Evolutionary conservation across 2,329 filamentous ascomycete genomes (phyloP).

Genomic region (Nigrospora oryzae): DNA sequence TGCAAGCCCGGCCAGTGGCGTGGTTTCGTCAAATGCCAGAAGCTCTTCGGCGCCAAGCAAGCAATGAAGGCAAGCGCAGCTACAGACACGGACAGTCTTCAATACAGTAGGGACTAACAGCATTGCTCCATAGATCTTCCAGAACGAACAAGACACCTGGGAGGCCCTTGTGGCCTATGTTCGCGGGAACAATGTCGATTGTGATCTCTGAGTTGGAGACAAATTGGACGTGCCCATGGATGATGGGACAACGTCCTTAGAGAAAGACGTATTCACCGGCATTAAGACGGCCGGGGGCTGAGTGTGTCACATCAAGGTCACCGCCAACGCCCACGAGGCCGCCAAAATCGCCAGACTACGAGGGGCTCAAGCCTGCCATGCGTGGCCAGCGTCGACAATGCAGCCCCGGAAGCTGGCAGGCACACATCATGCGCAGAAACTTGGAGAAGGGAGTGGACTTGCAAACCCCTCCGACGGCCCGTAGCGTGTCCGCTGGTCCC

Average conservation of each 20-base stretch:
- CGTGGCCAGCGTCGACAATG: conserved; percentile 8
- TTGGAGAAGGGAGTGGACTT: conserved; percentile 6
- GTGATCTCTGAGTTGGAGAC: conserved; percentile 11
- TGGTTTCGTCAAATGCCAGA: conserved; percentile 2
- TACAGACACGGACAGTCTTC: too few species aligned
- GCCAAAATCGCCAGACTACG: conserved; percentile 4
- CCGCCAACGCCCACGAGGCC: conserved; percentile 7
- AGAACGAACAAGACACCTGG: conserved; percentile 9
- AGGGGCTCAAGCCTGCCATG: conserved; percentile 7
- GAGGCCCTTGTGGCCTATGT: conserved; percentile 7
- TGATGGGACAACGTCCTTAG: conserved; percentile 3
- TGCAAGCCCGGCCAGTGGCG: conserved; percentile 7
- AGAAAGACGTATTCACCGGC: neutral
- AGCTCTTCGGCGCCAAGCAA: neutral
- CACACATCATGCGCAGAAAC: conserved; percentile 6
- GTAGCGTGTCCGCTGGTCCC: neutral
- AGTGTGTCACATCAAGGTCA: conserved; percentile 9
- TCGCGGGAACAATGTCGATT: conserved; percentile 7
- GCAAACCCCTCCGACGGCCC: conserved; percentile 6
- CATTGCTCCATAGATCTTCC: conserved; percentile 1
- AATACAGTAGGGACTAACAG: neutral
- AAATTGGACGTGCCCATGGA: conserved; percentile 10
- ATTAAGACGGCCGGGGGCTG: conserved; percentile 7
- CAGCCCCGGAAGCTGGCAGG: conserved; percentile 9
- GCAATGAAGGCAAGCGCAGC: conserved; percentile 1